A percentile compares a stretch with the other conserved stretches of the same genome.
Evolutionary conservation across 331 rosid species (phyloP).

Genomic region (Cydonia oblonga): DNA sequence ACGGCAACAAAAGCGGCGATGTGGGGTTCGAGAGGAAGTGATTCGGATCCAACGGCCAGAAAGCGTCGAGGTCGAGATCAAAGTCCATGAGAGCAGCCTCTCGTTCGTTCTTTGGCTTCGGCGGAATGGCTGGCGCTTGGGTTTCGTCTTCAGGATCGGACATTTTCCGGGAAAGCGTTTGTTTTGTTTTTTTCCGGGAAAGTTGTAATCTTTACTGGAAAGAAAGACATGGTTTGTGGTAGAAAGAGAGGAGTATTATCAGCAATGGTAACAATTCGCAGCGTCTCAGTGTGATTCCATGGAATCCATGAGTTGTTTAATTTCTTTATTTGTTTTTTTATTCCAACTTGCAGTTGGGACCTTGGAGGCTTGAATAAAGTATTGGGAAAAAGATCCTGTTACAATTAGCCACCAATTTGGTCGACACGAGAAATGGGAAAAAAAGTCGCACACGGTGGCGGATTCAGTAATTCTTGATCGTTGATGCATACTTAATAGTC

Average conservation of each 20-base stretch:
- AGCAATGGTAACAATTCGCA: neutral
- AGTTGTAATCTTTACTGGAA: neutral
- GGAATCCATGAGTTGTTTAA: neutral
- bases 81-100: constrained; percentile 50
- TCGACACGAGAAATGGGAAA: neutral
- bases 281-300: neutral
- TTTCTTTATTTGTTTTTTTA: neutral
- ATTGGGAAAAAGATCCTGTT: neutral
- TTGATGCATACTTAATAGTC: too few relatives aligned
- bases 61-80: constrained; percentile 55
- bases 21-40: constrained; percentile 43
- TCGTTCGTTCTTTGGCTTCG: constrained; percentile 22
- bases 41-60: constrained; percentile 77
- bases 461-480: too few relatives aligned
- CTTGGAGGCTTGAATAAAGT: neutral
- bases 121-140: constrained; percentile 13
- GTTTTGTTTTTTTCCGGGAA: neutral
- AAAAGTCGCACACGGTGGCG: too few relatives aligned
- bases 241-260: neutral
- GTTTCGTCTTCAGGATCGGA: constrained; percentile 49
- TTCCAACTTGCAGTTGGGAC: neutral
- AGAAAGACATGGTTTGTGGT: neutral
- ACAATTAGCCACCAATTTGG: neutral
- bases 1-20: constrained; percentile 43
- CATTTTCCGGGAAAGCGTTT: constrained; percentile 26